phyloP scores from a whole-genome alignment of 192 early-diverging fungal species.

The Coemansia sp. region DNA sequence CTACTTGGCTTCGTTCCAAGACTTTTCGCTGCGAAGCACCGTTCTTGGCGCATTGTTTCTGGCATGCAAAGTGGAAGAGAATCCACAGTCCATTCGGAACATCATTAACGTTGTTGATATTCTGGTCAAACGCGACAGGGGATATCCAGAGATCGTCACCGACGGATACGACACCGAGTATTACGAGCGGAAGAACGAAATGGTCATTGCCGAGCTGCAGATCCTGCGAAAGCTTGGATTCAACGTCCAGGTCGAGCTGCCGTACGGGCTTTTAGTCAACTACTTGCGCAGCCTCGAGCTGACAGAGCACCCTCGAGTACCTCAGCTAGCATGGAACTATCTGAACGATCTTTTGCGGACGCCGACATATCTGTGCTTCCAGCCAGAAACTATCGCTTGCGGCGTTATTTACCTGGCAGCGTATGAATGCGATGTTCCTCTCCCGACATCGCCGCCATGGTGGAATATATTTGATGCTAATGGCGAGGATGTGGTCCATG shows the following conservation, averaged over 20 bases:
- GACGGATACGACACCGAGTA: conserved; percentile 64
- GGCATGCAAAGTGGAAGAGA: conserved; percentile 83
- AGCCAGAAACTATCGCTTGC: conserved; percentile 73
- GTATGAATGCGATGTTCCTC: conserved; percentile 59
- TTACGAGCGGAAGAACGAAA: conserved; percentile 79
- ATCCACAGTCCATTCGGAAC: conserved; percentile 72
- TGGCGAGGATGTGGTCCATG: conserved; percentile 64
- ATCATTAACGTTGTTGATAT: conserved; percentile 83
- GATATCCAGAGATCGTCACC: conserved; percentile 56
- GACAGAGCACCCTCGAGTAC: conserved; percentile 71
- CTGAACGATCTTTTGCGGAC: conserved; percentile 82
- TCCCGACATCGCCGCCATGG: conserved; percentile 83
- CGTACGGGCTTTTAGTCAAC: conserved; percentile 95
- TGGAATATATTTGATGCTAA: conserved; percentile 83
- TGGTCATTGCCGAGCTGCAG: conserved; percentile 83
- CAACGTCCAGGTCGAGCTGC: conserved; percentile 94
- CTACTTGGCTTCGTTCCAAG: conserved; percentile 72
- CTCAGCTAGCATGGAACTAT: conserved; percentile 91
- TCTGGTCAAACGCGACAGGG: conserved; percentile 61
- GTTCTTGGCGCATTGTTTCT: conserved; percentile 75
- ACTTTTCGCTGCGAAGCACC: conserved; percentile 70
- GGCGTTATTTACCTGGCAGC: conserved; percentile 85
- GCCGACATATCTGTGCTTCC: conserved; percentile 47
- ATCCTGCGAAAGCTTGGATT: conserved; percentile 89
- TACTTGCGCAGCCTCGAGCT: conserved; percentile 84